Base-by-base conservation (phyloP, 768 basidiomycete species). In the Chalciporus piperatus region DNA sequence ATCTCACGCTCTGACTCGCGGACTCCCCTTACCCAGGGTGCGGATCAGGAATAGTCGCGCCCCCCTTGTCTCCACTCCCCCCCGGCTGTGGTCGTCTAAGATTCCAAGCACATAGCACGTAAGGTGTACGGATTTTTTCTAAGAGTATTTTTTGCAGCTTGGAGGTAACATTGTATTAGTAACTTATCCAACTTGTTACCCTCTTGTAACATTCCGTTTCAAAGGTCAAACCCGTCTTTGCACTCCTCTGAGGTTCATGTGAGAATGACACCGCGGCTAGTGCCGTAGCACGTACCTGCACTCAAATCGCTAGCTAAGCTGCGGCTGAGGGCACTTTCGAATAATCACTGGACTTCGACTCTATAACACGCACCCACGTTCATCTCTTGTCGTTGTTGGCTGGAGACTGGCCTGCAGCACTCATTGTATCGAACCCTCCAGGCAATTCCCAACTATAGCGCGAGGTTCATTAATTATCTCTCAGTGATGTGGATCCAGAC, bases 111-210 rank as follows among this genome's bases (percentile, higher is more conserved):
- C 47, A 39, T 16, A 19, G 17, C 16, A 48, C 42, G 9, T 42
- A 42, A 40, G 28, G 47, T 39, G 45, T 59, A 45, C 16, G 32
- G 50, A 41, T 40, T 54, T 17, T 52, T 42, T 42, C 27, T 49
- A 51, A 55, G 39, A 43, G 20, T 54, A 47, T 32, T 28, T 46
- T 54, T 37, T 14, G 35, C 16, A 14, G 16, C 30, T 37, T 37
- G 16, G 35, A 55, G 45, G 56, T 58, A 50, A 52, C 56, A 45
- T 60, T 63, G 61, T 66, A 64, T 41, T 47, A 51, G 52, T 64
- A 56, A 60, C 50, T 54, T 62, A 59, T 59, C 35, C 56, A 42
- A 48, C 25, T 55, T 41, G 55, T 64, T 55, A 51, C 62, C 56
- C 53, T 55, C 51, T 54, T 66, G 64, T 66, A 66, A 58, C 55